phyloP scores from a whole-genome alignment of 2,329 filamentous ascomycete genomes.

The Dothistroma pini region DNA sequence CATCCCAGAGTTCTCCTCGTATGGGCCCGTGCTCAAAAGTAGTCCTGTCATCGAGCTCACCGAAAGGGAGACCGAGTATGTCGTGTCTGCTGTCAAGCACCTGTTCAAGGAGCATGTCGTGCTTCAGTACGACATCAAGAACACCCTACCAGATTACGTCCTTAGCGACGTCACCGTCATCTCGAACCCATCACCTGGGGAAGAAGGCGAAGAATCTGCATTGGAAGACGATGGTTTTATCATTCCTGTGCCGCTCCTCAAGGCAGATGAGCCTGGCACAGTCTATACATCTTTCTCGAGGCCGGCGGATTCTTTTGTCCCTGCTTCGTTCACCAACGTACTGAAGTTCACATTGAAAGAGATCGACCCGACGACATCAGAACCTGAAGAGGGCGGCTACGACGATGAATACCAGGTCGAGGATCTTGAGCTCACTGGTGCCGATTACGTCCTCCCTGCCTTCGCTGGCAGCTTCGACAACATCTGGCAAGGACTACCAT shows the following conservation, averaged over 20 bases:
- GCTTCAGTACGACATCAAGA: conserved; percentile 95
- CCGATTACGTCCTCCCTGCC: conserved; percentile 89
- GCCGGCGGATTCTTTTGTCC: conserved; percentile 69
- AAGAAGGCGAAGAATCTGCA: conserved; percentile 78
- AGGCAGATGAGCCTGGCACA: conserved; percentile 82
- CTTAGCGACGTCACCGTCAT: conserved; percentile 85
- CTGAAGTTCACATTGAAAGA: conserved; percentile 98
- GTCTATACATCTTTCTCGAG: conserved; percentile 96
- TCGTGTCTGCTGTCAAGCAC: conserved; percentile 90
- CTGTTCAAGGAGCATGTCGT: conserved; percentile 97
- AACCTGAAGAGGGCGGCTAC: conserved; percentile 88
- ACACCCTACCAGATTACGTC: conserved; percentile 87
- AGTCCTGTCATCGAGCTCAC: conserved; percentile 83
- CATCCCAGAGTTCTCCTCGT: conserved; percentile 87
- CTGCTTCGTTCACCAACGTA: conserved; percentile 81
- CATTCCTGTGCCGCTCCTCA: conserved; percentile 77
- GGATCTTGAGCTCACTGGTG: conserved; percentile 83
- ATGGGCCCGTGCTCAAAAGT: conserved; percentile 89
- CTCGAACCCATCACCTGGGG: conserved; percentile 74
- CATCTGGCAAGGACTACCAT: conserved; percentile 74
- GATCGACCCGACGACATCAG: conserved; percentile 88
- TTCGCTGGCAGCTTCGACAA: conserved; percentile 95
- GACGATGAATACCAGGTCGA: conserved; percentile 98
- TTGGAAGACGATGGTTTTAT: conserved; percentile 79
- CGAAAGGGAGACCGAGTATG: conserved; percentile 96